Evolutionary conservation across 495 filamentous ascomycete genomes (phyloP).

Genomic region (Extremus antarcticus): DNA sequence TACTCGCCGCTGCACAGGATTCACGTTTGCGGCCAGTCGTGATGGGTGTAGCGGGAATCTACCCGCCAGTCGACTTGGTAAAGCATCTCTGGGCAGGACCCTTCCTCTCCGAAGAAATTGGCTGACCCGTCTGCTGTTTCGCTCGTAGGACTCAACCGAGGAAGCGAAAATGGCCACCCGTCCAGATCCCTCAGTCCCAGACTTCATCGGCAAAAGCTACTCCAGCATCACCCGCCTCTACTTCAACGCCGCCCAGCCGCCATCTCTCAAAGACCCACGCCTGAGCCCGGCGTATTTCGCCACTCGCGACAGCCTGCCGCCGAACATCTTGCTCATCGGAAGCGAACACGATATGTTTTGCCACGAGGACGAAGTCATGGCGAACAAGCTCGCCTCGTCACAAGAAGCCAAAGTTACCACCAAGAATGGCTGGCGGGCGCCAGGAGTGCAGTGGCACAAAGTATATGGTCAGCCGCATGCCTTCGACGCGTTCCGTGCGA

Average conservation of each 20-base stretch:
- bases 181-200: neutral
- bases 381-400: neutral
- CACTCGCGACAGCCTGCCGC: neutral
- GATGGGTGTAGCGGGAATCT: neutral
- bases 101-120: too few species aligned
- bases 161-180: neutral
- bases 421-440: neutral
- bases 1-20: neutral
- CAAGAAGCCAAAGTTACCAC: neutral
- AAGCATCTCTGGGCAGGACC: too few species aligned
- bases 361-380: neutral
- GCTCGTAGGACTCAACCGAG: too few species aligned
- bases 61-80: neutral
- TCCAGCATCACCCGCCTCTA: neutral
- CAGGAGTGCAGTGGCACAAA: conserved; percentile 1
- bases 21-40: neutral
- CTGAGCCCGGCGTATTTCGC: neutral
- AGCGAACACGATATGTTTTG: neutral
- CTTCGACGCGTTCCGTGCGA: neutral
- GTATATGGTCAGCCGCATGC: neutral
- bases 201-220: neutral
- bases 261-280: neutral
- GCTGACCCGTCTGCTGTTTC: too few species aligned
- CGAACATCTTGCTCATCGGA: neutral
- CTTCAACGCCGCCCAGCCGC: neutral